Conservation (phyloP, 352 stramenopile genomes). For the Phytophthora niederhauseri region DNA sequence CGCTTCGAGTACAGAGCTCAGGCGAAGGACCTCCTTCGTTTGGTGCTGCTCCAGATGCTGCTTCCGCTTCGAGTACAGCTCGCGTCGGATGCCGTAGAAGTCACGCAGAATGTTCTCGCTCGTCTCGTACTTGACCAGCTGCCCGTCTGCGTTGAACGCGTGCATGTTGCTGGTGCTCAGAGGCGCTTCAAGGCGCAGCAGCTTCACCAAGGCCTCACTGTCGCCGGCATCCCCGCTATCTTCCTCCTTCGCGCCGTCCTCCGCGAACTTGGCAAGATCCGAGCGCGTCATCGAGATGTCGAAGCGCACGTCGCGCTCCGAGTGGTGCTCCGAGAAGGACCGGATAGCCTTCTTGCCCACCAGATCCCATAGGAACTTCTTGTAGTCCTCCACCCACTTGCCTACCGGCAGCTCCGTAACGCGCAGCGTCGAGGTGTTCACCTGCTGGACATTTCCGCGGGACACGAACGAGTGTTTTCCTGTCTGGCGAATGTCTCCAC, state of each 20-base stretch:
- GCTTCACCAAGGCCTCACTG: slow-evolving; percentile 73
- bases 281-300: slow-evolving; percentile 76
- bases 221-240: slow-evolving; percentile 27
- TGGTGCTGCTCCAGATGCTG: slow-evolving; percentile 83
- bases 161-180: slow-evolving; percentile 99
- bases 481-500: slow-evolving; percentile 85
- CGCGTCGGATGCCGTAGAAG: slow-evolving; percentile 95
- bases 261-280: slow-evolving; percentile 82
- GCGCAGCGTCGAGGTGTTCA: slow-evolving; percentile 94
- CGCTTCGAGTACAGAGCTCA: slow-evolving; percentile 88
- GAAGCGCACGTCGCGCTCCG: slow-evolving; percentile 90
- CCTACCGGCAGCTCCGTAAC: slow-evolving; percentile 98
- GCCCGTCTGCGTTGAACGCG: slow-evolving; percentile 93
- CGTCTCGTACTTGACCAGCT: slow-evolving; percentile 93
- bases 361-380: slow-evolving; percentile 95
- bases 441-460: slow-evolving; percentile 65
- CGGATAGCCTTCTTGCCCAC: slow-evolving; percentile 83
- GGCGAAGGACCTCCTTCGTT: slow-evolving; percentile 83
- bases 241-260: slow-evolving; percentile 31
- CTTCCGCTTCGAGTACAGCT: slow-evolving; percentile 90
- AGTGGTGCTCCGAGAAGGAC: slow-evolving; percentile 98
- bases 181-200: slow-evolving; percentile 95
- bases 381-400: slow-evolving; percentile 99
- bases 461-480: slow-evolving; percentile 78
- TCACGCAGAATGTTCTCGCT: slow-evolving; percentile 92